phyloP scores from a whole-genome alignment of 2,329 filamentous ascomycete species.

The Metarhizium brunneum region DNA sequence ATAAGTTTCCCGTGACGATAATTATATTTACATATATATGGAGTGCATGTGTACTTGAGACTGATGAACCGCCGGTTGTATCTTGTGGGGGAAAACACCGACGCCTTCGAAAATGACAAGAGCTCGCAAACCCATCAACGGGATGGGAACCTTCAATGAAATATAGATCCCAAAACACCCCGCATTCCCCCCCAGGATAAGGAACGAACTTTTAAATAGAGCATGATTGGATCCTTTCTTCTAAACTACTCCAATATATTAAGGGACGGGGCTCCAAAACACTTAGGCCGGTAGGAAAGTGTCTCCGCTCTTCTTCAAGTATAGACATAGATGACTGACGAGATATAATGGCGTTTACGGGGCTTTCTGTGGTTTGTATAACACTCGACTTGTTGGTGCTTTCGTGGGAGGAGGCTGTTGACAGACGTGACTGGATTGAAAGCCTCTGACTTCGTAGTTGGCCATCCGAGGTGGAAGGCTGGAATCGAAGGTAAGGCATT shows the following conservation, averaged over 20 bases:
- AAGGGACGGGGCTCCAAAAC: conserved; percentile 54
- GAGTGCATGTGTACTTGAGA: no score
- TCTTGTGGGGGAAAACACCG: no score
- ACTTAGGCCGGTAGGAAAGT: conserved; percentile 42
- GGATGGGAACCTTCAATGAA: no score
- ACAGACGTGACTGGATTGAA: neutral
- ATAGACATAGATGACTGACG: conserved; percentile 48
- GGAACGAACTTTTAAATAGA: no score
- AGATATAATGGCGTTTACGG: conserved; percentile 51
- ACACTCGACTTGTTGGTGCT: neutral
- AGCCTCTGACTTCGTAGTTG: neutral
- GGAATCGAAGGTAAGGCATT: neutral
- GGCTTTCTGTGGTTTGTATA: conserved; percentile 31
- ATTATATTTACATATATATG: no score
- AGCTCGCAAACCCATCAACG: no score
- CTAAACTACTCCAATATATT: conserved; percentile 54
- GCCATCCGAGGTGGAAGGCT: neutral
- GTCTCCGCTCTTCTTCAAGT: conserved; percentile 46
- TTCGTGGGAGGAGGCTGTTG: neutral
- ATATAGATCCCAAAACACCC: no score
- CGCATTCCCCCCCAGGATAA: no score
- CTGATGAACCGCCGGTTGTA: no score
- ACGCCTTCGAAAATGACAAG: no score
- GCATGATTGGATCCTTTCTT: conserved; percentile 44
- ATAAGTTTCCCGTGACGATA: no score